Conservation (phyloP, 2,329 filamentous ascomycete genomes). For the Neonectria faginata region DNA sequence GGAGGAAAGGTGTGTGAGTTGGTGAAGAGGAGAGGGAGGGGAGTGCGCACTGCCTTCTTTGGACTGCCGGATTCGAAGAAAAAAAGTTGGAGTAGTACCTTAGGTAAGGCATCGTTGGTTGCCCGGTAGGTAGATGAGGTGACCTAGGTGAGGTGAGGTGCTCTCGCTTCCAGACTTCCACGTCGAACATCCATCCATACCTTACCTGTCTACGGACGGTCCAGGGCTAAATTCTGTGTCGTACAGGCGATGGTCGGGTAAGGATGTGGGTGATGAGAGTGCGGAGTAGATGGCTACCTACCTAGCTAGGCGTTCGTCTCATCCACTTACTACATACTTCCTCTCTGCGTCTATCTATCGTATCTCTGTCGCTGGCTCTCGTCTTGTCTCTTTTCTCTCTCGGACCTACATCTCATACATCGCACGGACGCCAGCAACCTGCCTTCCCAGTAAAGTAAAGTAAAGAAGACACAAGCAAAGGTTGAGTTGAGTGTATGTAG, state of each 20-base stretch:
- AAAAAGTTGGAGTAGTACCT: neutral
- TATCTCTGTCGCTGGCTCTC: neutral
- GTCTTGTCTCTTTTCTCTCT: neutral
- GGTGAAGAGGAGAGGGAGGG: neutral
- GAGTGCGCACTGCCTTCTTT: neutral
- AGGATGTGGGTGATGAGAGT: neutral
- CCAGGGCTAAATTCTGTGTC: neutral
- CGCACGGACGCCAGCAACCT: slow-evolving; percentile 7
- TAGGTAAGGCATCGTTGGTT: neutral
- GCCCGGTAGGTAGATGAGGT: no score
- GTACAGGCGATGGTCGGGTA: neutral
- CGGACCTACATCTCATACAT: neutral
- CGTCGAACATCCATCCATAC: no score
- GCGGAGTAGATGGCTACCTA: neutral
- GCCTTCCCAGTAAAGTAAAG: slow-evolving; percentile 16
- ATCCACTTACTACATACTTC: neutral
- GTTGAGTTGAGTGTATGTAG: neutral
- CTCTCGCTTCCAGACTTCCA: neutral
- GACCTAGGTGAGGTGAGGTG: neutral
- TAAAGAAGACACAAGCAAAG: neutral
- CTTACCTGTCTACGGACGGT: no score
- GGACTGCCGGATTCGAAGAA: neutral
- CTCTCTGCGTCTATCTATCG: neutral
- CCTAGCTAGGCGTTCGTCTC: neutral
- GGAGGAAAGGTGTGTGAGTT: neutral